phyloP scores from a whole-genome alignment of 1,284 basidiomycete species.

The Lentinula novae-zelandiae region DNA sequence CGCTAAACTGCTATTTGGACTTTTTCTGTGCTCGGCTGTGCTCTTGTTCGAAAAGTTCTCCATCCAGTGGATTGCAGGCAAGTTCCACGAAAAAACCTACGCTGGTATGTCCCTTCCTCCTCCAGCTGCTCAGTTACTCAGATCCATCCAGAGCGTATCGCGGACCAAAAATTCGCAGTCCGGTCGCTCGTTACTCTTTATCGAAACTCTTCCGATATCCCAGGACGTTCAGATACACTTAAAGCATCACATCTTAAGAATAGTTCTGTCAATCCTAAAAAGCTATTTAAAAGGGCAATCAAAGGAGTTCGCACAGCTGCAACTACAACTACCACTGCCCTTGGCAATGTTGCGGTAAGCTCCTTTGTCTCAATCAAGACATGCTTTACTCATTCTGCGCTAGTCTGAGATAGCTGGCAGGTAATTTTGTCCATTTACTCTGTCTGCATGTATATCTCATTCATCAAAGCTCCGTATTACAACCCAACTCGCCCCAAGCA shows the following conservation, averaged over 20 bases:
- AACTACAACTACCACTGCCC: conserved; percentile 78
- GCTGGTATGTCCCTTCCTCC: conserved; percentile 46
- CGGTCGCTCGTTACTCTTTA: conserved; percentile 75
- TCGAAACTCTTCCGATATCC: conserved; percentile 70
- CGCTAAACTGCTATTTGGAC: conserved; percentile 69
- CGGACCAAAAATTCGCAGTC: conserved; percentile 81
- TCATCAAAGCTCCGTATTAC: conserved; percentile 66
- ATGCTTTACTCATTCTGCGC: neutral
- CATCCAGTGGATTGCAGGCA: conserved; percentile 74
- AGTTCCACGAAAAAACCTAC: conserved; percentile 88
- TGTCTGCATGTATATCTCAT: conserved; percentile 15
- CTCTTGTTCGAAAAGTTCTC: conserved; percentile 82
- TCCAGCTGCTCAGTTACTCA: neutral
- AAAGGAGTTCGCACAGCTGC: conserved; percentile 71
- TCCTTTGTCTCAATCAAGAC: neutral
- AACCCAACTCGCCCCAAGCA: conserved; percentile 84
- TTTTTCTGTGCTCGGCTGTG: conserved; percentile 70
- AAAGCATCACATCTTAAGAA: conserved; percentile 31
- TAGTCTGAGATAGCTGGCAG: conserved; percentile 63
- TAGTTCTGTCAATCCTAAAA: conserved; percentile 48
- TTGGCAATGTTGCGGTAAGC: conserved; percentile 66
- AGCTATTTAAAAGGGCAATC: conserved; percentile 69
- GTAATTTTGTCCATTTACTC: conserved; percentile 25
- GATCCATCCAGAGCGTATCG: conserved; percentile 62
- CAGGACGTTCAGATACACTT: conserved; percentile 67